These are phyloP conservation scores for Penicillium sp. DNA, from an alignment of 2,329 filamentous ascomycete species.

Conservation along the genomic window DNA sequence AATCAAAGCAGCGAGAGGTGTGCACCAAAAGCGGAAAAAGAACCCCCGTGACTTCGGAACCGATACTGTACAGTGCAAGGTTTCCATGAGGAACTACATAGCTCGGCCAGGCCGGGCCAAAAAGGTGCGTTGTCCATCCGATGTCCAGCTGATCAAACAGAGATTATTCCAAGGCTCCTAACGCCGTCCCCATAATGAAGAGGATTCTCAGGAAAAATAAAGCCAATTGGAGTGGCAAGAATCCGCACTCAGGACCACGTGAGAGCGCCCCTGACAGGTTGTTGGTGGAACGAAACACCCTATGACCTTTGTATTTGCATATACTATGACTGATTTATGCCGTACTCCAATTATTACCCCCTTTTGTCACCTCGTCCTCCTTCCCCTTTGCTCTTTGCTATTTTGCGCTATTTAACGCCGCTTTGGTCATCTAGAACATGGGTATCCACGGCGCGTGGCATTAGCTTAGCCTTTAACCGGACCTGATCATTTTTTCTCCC, in stretches of 20 bases:
- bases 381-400: not conserved
- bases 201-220: not conserved
- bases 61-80: not conserved
- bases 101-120: not conserved
- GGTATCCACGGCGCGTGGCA: not conserved
- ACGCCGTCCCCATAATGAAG: not conserved
- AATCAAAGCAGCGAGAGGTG: not conserved
- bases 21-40: not conserved
- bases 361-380: not conserved
- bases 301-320: not conserved
- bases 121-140: not conserved
- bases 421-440: not conserved
- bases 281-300: conserved; percentile 12
- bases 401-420: not conserved
- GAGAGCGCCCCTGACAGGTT: conserved; percentile 18
- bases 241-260: conserved; percentile 15
- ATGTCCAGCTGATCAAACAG: not conserved
- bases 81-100: not conserved
- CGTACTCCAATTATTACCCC: not conserved
- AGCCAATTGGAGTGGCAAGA: conserved; percentile 8
- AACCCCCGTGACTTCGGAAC: not conserved
- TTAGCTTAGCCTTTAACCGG: conserved; percentile 3
- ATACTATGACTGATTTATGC: not conserved
- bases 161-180: not conserved
- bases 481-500: not conserved